Base-by-base conservation (phyloP, 768 basidiomycete species). In the Pholiota microspora region DNA sequence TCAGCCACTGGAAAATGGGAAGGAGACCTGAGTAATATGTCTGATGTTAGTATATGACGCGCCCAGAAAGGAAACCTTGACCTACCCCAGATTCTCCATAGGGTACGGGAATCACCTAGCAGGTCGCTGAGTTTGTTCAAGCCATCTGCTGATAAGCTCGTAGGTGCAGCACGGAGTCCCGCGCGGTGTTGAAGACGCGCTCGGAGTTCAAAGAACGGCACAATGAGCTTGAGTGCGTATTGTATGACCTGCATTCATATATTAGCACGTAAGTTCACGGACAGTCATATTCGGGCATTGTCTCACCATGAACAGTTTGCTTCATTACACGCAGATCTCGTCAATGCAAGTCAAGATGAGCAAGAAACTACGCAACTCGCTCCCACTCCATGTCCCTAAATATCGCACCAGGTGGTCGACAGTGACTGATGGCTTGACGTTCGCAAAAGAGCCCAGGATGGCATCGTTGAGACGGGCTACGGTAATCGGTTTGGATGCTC, bases 81-180 rank as follows among this genome's bases (percentile, higher is more conserved):
- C 82, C 65, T 63, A 89, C 91, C 91, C 86, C 89, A 92, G 59
- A 92, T 77, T 59, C 90, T 79, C 76, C 87, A 89, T 16, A 93
- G 68, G 55, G 79, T 88, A 51, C 88, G 78, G 0, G 89, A 85
- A 67, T 90, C 86, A 35, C 83, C 71, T 8, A 93, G 72, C 4
- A 82, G 63, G 38, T 75, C 70, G 0, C 76, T 78, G 24, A 92
- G 71, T 58, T 82, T 86, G 15, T 72, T 64, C 49, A 82, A 77
- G 8, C 78, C 75, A 4, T 72, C 70, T 2, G 88, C 84, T 13
- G 73, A 69, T n/a, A 63, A 55, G 62, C 88, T 91, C 27, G 68
- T 74, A 1, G 85, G 74, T n/a, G 71, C 65, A 42, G 71, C 70
- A 6, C 84, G 74, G 23, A 86, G 59, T 9, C 90, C 89, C 0